phyloP scores from a whole-genome alignment of 2,329 filamentous ascomycete species.

The Nemania diffusa region DNA sequence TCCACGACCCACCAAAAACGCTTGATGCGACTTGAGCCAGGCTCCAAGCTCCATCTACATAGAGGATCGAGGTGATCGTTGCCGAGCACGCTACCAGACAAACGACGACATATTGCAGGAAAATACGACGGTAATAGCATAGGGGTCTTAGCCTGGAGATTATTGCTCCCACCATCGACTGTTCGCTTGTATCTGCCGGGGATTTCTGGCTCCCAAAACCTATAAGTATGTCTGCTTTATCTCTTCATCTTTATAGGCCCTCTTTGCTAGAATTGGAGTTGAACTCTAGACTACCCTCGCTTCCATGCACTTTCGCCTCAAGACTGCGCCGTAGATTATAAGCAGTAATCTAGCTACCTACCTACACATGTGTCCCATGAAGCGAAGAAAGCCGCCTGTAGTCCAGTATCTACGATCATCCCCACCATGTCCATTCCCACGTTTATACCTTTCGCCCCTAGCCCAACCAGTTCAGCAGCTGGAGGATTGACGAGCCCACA shows the following conservation, averaged over 20 bases:
- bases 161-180: constrained; percentile 1
- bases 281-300: background rate
- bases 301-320: background rate
- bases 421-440: constrained; percentile 35
- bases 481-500: constrained; percentile 43
- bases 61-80: background rate
- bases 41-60: background rate
- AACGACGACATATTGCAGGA: constrained; percentile 43
- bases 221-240: constrained; percentile 26
- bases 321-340: constrained; percentile 1
- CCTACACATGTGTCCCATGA: background rate
- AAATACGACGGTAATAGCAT: constrained; percentile 6
- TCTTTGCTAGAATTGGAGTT: background rate
- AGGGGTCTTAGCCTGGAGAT: background rate
- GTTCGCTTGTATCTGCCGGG: background rate
- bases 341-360: too few relatives aligned
- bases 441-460: constrained; percentile 44
- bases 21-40: background rate
- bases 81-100: background rate
- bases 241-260: background rate
- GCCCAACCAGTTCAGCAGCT: constrained; percentile 33
- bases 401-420: constrained; percentile 11
- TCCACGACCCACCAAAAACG: background rate
- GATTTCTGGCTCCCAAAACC: background rate
- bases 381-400: background rate